phyloP scores from a whole-genome alignment of 352 stramenopile genomes.

The Phytophthora tubulina region DNA sequence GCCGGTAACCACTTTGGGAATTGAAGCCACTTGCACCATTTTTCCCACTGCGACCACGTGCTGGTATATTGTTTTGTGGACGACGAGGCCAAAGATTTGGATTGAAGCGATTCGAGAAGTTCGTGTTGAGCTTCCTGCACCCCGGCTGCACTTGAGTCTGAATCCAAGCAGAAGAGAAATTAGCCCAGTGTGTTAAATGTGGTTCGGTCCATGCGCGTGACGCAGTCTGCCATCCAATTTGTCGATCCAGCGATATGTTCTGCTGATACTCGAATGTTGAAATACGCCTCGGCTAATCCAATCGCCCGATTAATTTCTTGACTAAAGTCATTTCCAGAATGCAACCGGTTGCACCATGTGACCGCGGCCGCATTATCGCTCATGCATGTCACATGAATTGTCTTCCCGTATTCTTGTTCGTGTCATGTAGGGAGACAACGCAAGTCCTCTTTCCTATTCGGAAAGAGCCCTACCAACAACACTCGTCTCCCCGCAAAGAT shows the following conservation, averaged over 20 bases:
- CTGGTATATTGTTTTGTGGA: constrained; percentile 9
- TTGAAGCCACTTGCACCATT: constrained; percentile 16
- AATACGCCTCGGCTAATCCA: constrained; percentile 24
- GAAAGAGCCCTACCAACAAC: too few relatives aligned
- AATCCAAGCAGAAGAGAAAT: constrained; percentile 12
- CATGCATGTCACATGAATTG: constrained; percentile 33
- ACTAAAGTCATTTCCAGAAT: constrained; percentile 13
- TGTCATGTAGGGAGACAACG: too few relatives aligned
- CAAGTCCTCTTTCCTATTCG: too few relatives aligned
- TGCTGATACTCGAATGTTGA: constrained; percentile 25
- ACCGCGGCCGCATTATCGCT: constrained; percentile 44
- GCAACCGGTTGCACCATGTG: constrained; percentile 30
- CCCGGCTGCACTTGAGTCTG: constrained; percentile 10
- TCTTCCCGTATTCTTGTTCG: not conserved
- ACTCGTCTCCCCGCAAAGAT: too few relatives aligned
- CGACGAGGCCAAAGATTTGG: constrained; percentile 25
- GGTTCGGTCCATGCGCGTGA: constrained; percentile 35
- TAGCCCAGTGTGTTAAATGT: constrained; percentile 21
- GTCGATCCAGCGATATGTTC: constrained; percentile 24
- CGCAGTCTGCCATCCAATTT: constrained; percentile 43
- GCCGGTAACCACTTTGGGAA: constrained; percentile 23
- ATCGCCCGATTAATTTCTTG: constrained; percentile 55
- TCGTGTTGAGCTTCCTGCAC: constrained; percentile 34
- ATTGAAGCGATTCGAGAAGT: constrained; percentile 28
- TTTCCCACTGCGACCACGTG: constrained; percentile 14